Evolutionary conservation across 73 alveolate genomes (phyloP), one percentile per base, ranked within the genome.

Genomic region (Uronychia binucleata): DNA sequence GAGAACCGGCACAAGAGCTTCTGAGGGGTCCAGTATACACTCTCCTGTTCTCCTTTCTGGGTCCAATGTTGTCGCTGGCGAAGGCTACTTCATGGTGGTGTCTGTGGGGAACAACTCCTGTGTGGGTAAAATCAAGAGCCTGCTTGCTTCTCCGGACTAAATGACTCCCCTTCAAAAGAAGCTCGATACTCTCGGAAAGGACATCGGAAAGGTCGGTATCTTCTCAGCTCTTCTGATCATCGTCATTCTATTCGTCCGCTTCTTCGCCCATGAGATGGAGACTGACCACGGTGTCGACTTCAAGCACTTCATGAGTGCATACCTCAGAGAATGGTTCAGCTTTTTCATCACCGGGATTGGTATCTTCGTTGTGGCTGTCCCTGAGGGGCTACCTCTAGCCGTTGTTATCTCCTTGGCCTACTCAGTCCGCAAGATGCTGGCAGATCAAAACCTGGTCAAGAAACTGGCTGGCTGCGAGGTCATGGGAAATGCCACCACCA

Each of bases 371-470:
- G 97, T 96, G 13, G 99, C 99, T 58, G 96, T 97, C 74, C 99
- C 99, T 28, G 98, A 96, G 83, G 98, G 99, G 13, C 88, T 96
- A 11, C 99, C 99, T n/a, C 86, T 97, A 11, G 97, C 98, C 28
- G 99, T 96, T 34, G 91, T 98, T 58, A 78, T 97, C 84, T 89
- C 97, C 26, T 82, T 95, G 57, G 96, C 99, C 11, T 91, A 82
- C 57, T 92, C 98, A 29, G 92, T 97, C 84, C 92, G 92, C 79
- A 92, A 96, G 78, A 97, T 97, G 99, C 95, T 89, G 79, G 86
- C 79, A 77, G 96, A 92, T 74, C 33, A 93, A 58, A 95, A 93
- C 86, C 88, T 92, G 77, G 98, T 97, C 28, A 94, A 97, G 84
- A 91, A 93, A 86, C 84, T 97, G 88, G 95, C 91, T 28, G 98